These are phyloP conservation scores for Curvularia hawaiiensis DNA, from an alignment of 2,329 filamentous ascomycete species.

Conservation along the genomic window DNA sequence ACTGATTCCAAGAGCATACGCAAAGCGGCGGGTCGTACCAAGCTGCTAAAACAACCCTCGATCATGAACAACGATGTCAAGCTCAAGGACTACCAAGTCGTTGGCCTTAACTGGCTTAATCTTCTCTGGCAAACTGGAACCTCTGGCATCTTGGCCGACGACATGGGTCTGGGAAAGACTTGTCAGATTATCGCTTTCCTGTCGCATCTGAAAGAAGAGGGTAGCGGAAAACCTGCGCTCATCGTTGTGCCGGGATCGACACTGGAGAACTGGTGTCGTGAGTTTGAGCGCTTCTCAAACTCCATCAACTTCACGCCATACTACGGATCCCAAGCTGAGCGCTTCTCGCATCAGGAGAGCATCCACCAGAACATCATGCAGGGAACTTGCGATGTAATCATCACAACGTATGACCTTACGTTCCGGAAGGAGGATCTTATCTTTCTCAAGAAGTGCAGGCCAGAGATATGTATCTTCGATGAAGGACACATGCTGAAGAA, in stretches of 20 bases:
- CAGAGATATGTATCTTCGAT: conserved; percentile 76
- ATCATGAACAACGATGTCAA: conserved; percentile 76
- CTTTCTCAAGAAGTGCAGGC: conserved; percentile 65
- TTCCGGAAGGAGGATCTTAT: conserved; percentile 63
- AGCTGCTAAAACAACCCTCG: conserved; percentile 69
- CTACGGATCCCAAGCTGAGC: conserved; percentile 71
- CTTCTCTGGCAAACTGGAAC: conserved; percentile 79
- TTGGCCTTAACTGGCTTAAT: conserved; percentile 93
- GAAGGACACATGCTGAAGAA: conserved; percentile 96
- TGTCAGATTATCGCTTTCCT: conserved; percentile 95
- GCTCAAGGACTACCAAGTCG: conserved; percentile 92
- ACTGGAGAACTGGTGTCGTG: conserved; percentile 91
- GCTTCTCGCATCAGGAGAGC: conserved; percentile 69
- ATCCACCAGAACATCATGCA: conserved; percentile 68
- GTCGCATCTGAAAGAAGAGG: conserved; percentile 76
- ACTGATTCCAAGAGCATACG: conserved; percentile 55
- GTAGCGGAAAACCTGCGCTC: conserved; percentile 73
- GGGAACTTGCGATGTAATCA: conserved; percentile 65
- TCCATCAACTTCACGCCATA: conserved; percentile 73
- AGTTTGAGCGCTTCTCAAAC: conserved; percentile 88
- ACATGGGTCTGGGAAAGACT: conserved; percentile 96
- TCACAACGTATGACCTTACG: conserved; percentile 74
- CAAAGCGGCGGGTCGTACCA: conserved; percentile 40
- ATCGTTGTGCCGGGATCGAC: conserved; percentile 93
- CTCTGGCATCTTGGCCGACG: conserved; percentile 92